Evolutionary conservation across 2,329 filamentous ascomycete species (phyloP).

Genomic region (Hymenoscyphus fructigenus): DNA sequence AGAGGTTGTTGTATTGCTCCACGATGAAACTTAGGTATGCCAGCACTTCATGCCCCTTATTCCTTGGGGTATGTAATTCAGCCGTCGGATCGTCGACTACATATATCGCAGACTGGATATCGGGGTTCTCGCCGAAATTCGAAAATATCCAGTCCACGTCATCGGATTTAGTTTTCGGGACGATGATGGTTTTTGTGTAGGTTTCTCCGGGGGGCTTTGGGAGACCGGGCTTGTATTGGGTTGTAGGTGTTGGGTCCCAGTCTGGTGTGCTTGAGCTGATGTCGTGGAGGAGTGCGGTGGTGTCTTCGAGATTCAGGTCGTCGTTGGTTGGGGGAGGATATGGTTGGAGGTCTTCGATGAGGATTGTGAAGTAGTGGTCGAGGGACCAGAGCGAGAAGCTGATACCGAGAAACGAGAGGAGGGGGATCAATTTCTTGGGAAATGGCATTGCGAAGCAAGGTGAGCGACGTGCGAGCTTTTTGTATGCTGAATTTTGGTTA

Average conservation of each 20-base stretch:
- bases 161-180: slow-evolving; percentile 23
- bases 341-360: not conserved
- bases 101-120: slow-evolving; percentile 25
- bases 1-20: slow-evolving; percentile 57
- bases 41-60: slow-evolving; percentile 39
- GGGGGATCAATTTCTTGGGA: not conserved
- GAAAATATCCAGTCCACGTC: slow-evolving; percentile 28
- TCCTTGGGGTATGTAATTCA: slow-evolving; percentile 51
- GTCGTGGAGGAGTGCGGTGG: not conserved
- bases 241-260: slow-evolving; percentile 1
- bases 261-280: not conserved
- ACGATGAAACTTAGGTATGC: slow-evolving; percentile 55
- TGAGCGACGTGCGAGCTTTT: not conserved
- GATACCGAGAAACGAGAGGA: not conserved
- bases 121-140: slow-evolving; percentile 19
- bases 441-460: not conserved
- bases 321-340: not conserved
- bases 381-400: not conserved
- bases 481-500: not conserved
- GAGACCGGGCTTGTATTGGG: slow-evolving; percentile 13
- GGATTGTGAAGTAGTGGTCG: not conserved
- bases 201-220: slow-evolving; percentile 18
- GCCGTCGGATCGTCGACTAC: slow-evolving; percentile 29
- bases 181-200: slow-evolving; percentile 27
- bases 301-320: not conserved